Conservation (phyloP, 2,329 filamentous ascomycete genomes). For the Daldinia sp. region DNA sequence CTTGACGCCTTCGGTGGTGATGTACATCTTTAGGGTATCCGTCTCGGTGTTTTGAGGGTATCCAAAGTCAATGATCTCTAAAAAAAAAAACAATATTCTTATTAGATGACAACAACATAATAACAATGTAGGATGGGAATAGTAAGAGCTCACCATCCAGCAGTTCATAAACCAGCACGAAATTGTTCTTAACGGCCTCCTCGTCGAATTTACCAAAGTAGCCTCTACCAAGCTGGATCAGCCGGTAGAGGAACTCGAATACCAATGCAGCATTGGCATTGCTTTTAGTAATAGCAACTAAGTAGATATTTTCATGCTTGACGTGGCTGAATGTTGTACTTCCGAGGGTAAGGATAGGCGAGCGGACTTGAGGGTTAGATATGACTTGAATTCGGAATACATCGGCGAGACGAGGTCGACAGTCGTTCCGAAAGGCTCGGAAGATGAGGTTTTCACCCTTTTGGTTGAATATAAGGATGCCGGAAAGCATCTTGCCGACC, state of each 20-base stretch:
- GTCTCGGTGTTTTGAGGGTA: conserved; percentile 99
- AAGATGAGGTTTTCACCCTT: conserved; percentile 99
- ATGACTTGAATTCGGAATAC: conserved; percentile 99
- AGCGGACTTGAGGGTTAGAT: conserved; percentile 96
- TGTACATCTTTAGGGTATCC: conserved; percentile 99
- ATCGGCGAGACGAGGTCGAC: conserved; percentile 94
- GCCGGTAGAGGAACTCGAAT: conserved; percentile 95
- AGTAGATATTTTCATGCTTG: conserved; percentile 98
- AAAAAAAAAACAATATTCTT: conserved; percentile 13
- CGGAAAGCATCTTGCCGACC: conserved; percentile 83
- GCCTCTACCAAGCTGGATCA: conserved; percentile 89
- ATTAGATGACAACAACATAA: conserved; percentile 25
- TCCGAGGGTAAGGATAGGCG: conserved; percentile 94
- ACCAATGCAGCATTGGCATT: conserved; percentile 98
- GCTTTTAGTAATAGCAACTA: conserved; percentile 97
- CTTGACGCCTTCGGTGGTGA: conserved; percentile 98
- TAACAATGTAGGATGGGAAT: neutral
- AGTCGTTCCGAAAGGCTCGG: conserved; percentile 98
- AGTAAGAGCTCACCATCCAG: conserved; percentile 77
- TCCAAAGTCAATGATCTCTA: conserved; percentile 98
- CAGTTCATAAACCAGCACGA: conserved; percentile 97
- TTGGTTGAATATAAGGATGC: conserved; percentile 98
- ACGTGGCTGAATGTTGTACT: conserved; percentile 99
- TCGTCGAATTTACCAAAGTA: conserved; percentile 99
- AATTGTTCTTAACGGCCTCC: conserved; percentile 99